phyloP scores from a whole-genome alignment of 176 grass and related monocot genomes.

The Zoysia pacifica region DNA sequence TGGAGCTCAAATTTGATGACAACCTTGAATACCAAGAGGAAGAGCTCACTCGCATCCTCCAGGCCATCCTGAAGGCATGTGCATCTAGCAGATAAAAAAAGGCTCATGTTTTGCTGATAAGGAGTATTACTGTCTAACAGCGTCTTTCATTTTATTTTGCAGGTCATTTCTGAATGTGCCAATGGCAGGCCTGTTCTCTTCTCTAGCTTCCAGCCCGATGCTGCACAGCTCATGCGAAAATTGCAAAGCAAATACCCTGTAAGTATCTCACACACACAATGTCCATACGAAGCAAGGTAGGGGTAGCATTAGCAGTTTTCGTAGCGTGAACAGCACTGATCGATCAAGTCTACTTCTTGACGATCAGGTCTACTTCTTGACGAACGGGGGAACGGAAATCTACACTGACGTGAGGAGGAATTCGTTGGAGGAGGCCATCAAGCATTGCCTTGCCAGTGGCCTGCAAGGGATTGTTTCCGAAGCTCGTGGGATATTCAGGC shows the following conservation, averaged over 20 bases:
- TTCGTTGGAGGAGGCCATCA: slow-evolving; percentile 83
- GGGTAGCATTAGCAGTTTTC: background rate
- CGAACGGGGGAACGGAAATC: slow-evolving; percentile 60
- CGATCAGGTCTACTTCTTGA: slow-evolving; percentile 94
- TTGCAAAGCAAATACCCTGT: slow-evolving; percentile 81
- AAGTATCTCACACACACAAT: slow-evolving; percentile 23
- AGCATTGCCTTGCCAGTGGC: slow-evolving; percentile 54
- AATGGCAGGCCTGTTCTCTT: slow-evolving; percentile 82
- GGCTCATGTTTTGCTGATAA: background rate
- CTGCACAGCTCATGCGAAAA: slow-evolving; percentile 58
- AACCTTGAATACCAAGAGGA: slow-evolving; percentile 60
- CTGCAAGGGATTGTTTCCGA: slow-evolving; percentile 92
- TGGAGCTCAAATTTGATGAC: slow-evolving; percentile 92
- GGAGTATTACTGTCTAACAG: background rate
- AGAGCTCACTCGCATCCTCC: slow-evolving; percentile 58
- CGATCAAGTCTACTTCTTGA: background rate
- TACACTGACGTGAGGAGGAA: slow-evolving; percentile 74
- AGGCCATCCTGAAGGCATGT: slow-evolving; percentile 56
- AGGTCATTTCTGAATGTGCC: slow-evolving; percentile 64
- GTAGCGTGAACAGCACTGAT: background rate
- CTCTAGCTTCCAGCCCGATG: slow-evolving; percentile 97
- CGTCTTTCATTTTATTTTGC: background rate
- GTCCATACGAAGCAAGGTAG: background rate
- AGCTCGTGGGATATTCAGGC: slow-evolving; percentile 69
- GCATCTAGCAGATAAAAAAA: background rate